A percentile compares a stretch with the other conserved stretches of the same genome.
Evolutionary conservation across 164 flowering plant species (phyloP).

Genomic region (Platanus orientalis): DNA sequence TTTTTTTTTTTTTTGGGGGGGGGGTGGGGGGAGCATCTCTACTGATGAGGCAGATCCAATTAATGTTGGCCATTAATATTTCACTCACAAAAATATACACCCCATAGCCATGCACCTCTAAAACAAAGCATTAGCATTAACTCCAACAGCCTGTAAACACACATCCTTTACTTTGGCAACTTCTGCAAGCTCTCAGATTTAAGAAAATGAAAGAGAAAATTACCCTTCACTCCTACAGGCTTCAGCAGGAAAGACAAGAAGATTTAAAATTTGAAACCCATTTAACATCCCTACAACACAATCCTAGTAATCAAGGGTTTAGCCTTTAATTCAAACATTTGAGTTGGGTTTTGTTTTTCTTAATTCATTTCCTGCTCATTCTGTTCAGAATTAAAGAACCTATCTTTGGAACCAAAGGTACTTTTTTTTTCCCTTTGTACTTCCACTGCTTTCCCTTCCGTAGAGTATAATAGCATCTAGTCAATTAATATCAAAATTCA

Average conservation of each 20-base stretch:
- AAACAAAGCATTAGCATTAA: neutral
- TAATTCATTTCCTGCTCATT: neutral
- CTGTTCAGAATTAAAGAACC: no score
- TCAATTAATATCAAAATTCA: neutral
- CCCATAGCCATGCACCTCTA: neutral
- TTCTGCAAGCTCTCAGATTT: constrained; percentile 2
- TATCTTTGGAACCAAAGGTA: no score
- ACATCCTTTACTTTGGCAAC: neutral
- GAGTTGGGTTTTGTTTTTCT: neutral
- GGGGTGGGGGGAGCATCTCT: no score
- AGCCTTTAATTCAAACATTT: neutral
- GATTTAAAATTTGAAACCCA: constrained; percentile 5
- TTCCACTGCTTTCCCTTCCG: neutral
- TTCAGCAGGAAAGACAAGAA: no score
- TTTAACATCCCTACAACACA: neutral
- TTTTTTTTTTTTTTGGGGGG: no score
- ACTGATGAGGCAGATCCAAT: no score
- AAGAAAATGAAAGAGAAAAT: neutral
- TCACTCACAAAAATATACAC: neutral
- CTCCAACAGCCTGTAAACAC: constrained; percentile 2
- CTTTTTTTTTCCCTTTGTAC: neutral
- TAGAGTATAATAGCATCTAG: neutral
- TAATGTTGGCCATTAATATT: neutral
- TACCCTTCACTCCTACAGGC: no score
- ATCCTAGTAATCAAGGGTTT: neutral